These are phyloP conservation scores for Paratinospora sagittata DNA, from an alignment of 164 flowering plant genomes.

Conservation along the genomic window DNA sequence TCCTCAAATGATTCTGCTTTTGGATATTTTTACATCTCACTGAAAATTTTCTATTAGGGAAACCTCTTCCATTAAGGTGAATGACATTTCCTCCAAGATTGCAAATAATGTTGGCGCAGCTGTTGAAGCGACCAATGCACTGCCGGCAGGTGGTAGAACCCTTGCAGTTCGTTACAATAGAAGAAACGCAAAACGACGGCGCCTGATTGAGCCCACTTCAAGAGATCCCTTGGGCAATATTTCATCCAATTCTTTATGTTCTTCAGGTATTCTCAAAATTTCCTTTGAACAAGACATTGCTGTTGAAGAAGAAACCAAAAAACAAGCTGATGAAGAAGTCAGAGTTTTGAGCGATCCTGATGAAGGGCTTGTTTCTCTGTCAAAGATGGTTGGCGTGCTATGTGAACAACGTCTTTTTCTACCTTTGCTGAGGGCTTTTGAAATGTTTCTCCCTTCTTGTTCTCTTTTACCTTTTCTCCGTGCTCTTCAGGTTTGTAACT, in stretches of 20 bases:
- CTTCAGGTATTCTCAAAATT: constrained; percentile 19
- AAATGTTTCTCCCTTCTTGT: constrained; percentile 95
- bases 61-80: constrained; percentile 83
- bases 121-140: constrained; percentile 65
- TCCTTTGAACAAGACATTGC: constrained; percentile 25
- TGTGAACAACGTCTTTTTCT: constrained; percentile 84
- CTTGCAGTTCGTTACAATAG: constrained; percentile 66
- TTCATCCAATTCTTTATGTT: constrained; percentile 21
- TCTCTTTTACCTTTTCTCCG: constrained; percentile 84
- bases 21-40: constrained; percentile 16
- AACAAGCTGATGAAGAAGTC: constrained; percentile 22
- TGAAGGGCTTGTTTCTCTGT: constrained; percentile 56
- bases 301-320: constrained; percentile 34
- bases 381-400: constrained; percentile 88
- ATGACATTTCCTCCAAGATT: constrained; percentile 81
- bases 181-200: constrained; percentile 69
- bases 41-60: constrained; percentile 48
- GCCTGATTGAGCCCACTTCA: constrained; percentile 41
- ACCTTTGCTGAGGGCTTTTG: constrained; percentile 92
- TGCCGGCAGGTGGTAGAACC: constrained; percentile 36
- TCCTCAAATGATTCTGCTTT: neutral
- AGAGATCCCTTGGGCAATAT: constrained; percentile 20
- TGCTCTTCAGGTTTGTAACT: constrained; percentile 73
- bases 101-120: constrained; percentile 83
- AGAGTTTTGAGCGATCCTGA: constrained; percentile 37